phyloP scores from a whole-genome alignment of 2,329 filamentous ascomycete species.

The Macrophomina tecta region DNA sequence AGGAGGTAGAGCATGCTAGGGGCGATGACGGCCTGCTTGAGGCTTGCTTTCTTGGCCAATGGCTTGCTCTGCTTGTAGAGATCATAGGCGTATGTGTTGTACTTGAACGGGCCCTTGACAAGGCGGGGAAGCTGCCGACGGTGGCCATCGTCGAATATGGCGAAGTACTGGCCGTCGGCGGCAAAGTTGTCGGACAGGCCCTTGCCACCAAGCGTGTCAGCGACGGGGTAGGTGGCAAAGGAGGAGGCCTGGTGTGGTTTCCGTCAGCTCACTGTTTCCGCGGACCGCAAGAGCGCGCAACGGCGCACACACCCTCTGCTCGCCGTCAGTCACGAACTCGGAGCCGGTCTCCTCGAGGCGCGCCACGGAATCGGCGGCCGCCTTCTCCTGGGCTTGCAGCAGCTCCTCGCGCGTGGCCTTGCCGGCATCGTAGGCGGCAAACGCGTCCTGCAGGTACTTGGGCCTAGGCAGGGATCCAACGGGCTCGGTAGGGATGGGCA shows the following conservation, averaged over 20 bases:
- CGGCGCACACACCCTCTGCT: constrained; percentile 33
- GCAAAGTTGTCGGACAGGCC: constrained; percentile 38
- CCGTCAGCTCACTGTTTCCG: neutral
- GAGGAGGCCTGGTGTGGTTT: constrained; percentile 32
- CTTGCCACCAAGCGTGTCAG: constrained; percentile 39
- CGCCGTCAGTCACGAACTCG: constrained; percentile 39
- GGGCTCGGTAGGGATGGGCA: constrained; percentile 30
- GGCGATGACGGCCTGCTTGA: constrained; percentile 42
- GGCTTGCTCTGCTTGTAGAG: constrained; percentile 37
- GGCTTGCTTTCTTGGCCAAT: constrained; percentile 34
- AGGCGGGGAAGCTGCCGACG: constrained; percentile 39
- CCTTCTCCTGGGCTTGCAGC: constrained; percentile 38
- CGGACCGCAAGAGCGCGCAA: neutral
- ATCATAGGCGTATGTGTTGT: constrained; percentile 42
- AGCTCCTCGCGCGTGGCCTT: constrained; percentile 36
- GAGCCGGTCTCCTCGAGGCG: constrained; percentile 39
- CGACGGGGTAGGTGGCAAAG: constrained; percentile 43
- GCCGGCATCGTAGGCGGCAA: constrained; percentile 38
- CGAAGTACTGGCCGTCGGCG: constrained; percentile 42
- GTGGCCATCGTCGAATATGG: constrained; percentile 42
- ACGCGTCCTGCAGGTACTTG: constrained; percentile 36
- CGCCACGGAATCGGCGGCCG: constrained; percentile 39
- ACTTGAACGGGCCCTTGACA: constrained; percentile 37
- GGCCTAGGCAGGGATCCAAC: constrained; percentile 30
- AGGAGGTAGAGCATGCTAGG: constrained; percentile 44